A percentile compares a stretch with the other conserved stretches of the same genome.
Evolutionary conservation across 345 rosid genomes (phyloP).

Genomic region (Heritiera fomes): DNA sequence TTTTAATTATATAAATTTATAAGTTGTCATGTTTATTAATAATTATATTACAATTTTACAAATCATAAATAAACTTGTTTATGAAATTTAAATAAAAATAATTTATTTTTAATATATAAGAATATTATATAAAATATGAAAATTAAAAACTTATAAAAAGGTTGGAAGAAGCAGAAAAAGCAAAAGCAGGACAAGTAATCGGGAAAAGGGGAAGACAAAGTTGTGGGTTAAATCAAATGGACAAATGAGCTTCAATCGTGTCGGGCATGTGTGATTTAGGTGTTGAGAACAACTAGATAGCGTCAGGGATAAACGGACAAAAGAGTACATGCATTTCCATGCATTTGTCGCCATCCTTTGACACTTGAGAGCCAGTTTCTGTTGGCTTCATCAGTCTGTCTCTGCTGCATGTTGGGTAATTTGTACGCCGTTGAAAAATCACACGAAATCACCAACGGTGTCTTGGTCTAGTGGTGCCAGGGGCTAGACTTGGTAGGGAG

Average conservation of each 20-base stretch:
- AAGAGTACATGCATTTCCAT: slow-evolving; percentile 47
- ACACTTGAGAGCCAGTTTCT: slow-evolving; percentile 16
- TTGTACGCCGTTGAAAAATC: background rate
- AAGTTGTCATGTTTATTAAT: no score
- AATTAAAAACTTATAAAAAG: background rate
- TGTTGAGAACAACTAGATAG: slow-evolving; percentile 3
- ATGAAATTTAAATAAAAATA: no score
- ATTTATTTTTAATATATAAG: no score
- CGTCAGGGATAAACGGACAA: slow-evolving; percentile 39
- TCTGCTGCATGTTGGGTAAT: background rate
- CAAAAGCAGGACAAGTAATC: background rate
- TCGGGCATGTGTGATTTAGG: slow-evolving; percentile 44
- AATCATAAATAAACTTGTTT: no score
- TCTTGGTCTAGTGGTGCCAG: no score
- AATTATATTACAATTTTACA: no score
- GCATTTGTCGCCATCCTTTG: slow-evolving; percentile 42
- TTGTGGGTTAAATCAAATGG: slow-evolving; percentile 40
- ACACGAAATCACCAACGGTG: background rate
- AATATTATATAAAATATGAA: background rate
- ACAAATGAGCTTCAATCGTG: slow-evolving; percentile 30
- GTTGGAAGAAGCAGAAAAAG: background rate
- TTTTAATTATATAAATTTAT: no score
- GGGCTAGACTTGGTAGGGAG: no score
- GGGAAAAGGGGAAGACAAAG: slow-evolving; percentile 35
- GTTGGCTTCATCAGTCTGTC: background rate